Evolutionary conservation across 306 rosid species (phyloP).

Genomic region (Purshia tridentata): DNA sequence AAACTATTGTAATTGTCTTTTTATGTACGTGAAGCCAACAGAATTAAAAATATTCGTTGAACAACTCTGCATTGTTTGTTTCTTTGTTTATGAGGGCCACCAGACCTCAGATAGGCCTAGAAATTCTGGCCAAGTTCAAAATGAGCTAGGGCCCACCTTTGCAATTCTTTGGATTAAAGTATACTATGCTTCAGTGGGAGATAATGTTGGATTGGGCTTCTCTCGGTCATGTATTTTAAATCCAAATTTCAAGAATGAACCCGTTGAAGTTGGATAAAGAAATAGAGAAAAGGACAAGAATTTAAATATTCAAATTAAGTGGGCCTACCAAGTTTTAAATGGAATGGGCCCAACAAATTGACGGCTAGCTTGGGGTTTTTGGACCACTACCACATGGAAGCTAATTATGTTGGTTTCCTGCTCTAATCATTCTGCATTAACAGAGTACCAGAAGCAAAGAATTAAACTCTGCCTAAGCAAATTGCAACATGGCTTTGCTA

Average conservation of each 20-base stretch:
- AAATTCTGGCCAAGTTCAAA: conserved; percentile 17
- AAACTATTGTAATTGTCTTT: not conserved
- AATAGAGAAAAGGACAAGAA: not conserved
- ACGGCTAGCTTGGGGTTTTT: not conserved
- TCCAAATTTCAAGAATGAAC: not conserved
- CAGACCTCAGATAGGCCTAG: conserved; percentile 6
- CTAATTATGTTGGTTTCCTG: not conserved
- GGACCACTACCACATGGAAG: conserved; percentile 5
- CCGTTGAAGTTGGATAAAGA: not conserved
- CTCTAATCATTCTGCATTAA: too few relatives aligned
- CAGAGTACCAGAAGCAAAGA: too few relatives aligned
- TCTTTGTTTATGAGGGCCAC: not conserved
- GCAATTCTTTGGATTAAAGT: not conserved
- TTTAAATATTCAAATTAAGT: not conserved
- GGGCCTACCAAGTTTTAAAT: not conserved
- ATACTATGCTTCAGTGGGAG: not conserved
- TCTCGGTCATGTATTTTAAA: not conserved
- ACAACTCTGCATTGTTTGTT: conserved; percentile 7
- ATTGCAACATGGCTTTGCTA: not conserved
- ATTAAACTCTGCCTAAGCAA: too few relatives aligned
- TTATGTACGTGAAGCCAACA: not conserved
- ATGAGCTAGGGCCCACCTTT: not conserved
- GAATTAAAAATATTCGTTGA: not conserved
- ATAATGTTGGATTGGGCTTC: not conserved
- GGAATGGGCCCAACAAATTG: conserved; percentile 11